Evolutionary conservation across 768 basidiomycete genomes (phyloP).

Genomic region (Xerocomellus chrysenteron): DNA sequence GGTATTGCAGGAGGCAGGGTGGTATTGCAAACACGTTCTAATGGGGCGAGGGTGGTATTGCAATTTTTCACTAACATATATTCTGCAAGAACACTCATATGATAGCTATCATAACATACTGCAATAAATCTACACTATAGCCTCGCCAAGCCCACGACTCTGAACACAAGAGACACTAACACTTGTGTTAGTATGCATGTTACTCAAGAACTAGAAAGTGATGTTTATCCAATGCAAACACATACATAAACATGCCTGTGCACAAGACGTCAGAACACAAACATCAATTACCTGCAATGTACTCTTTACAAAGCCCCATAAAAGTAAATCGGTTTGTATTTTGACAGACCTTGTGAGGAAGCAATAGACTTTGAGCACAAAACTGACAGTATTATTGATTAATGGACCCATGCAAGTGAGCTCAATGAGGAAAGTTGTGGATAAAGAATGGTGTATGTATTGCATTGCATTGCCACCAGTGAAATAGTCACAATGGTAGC

Average conservation of each 20-base stretch:
- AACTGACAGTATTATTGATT: constrained; percentile 14
- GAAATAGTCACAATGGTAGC: not conserved
- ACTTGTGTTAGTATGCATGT: not conserved
- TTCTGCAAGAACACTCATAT: no score
- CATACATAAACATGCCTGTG: constrained; percentile 16
- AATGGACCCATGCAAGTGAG: constrained; percentile 7
- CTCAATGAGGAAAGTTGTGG: not conserved
- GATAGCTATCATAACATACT: no score
- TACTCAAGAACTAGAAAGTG: not conserved
- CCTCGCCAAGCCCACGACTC: constrained; percentile 3
- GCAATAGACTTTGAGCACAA: constrained; percentile 12
- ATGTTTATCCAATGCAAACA: constrained; percentile 1
- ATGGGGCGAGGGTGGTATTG: no score
- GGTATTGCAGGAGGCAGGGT: no score
- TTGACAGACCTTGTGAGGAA: constrained; percentile 12
- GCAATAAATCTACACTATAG: no score
- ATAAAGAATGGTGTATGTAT: not conserved
- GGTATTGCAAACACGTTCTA: no score
- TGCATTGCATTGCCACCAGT: not conserved
- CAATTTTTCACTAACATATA: no score
- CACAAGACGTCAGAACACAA: not conserved
- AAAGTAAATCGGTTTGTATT: constrained; percentile 4
- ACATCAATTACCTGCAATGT: not conserved
- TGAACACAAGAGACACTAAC: constrained; percentile 4
- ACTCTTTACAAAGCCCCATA: constrained; percentile 24